These are phyloP conservation scores for Solanum habrochaites DNA, from an alignment of 257 asterid species.

Conservation along the genomic window DNA sequence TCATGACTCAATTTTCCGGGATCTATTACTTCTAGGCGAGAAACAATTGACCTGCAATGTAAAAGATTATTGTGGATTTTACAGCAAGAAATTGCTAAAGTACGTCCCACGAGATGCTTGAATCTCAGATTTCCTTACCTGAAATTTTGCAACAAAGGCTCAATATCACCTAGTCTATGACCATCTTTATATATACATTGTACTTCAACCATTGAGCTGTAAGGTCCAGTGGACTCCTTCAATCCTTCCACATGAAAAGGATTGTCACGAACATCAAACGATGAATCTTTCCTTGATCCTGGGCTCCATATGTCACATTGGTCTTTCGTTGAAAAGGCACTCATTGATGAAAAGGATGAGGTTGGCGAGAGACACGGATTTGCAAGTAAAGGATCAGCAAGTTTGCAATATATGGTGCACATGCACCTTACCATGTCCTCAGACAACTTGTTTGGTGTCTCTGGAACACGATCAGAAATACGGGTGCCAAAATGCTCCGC, in stretches of 20 bases:
- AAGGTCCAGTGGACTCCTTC: conserved; percentile 88
- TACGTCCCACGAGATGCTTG: neutral
- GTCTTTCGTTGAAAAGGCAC: conserved; percentile 78
- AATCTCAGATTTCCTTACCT: conserved; percentile 28
- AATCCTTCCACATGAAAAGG: conserved; percentile 87
- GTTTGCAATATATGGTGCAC: conserved; percentile 74
- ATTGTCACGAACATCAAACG: conserved; percentile 73
- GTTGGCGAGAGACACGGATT: conserved; percentile 60
- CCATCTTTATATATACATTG: conserved; percentile 60
- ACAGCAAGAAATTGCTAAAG: neutral
- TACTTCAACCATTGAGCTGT: conserved; percentile 95
- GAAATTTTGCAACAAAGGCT: conserved; percentile 54
- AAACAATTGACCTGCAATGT: conserved; percentile 57
- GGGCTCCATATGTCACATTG: conserved; percentile 79
- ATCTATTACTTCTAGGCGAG: conserved; percentile 66
- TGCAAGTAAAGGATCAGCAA: conserved; percentile 52
- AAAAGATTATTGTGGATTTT: neutral
- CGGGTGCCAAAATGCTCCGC: conserved; percentile 94
- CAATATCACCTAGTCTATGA: conserved; percentile 62
- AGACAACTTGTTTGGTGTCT: conserved; percentile 69
- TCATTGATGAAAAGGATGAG: conserved; percentile 61
- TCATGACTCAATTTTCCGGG: conserved; percentile 69
- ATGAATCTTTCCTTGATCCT: conserved; percentile 57
- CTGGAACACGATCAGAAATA: conserved; percentile 73
- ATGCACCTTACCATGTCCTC: conserved; percentile 95